phyloP scores from a whole-genome alignment of 164 flowering plant genomes.

The Magnolia officinalis region DNA sequence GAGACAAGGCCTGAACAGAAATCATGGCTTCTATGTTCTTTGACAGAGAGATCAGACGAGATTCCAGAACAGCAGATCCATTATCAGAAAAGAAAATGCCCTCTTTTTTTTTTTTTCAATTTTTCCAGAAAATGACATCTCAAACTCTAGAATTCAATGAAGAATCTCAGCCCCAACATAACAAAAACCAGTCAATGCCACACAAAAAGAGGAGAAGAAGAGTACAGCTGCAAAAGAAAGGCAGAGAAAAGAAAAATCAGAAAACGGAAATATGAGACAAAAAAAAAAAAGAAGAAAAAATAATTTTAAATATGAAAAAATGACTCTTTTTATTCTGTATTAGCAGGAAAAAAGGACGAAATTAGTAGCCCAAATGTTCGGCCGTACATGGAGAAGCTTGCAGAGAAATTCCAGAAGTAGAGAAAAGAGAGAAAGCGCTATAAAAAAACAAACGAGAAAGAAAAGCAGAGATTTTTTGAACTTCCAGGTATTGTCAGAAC shows the following conservation, averaged over 20 bases:
- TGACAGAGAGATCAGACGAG: conserved; percentile 17
- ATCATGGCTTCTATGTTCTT: conserved; percentile 31
- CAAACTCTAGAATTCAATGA: conserved; percentile 32
- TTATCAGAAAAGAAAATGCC: conserved; percentile 44
- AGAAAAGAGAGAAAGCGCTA: conserved; percentile 5
- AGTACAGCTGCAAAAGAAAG: conserved; percentile 5
- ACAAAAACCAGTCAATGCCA: conserved; percentile 12
- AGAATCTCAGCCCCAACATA: conserved; percentile 19
- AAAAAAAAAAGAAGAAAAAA: neutral
- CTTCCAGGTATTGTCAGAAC: neutral
- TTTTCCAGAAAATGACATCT: conserved; percentile 4
- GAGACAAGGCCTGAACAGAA: conserved; percentile 32
- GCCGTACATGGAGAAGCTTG: conserved; percentile 29
- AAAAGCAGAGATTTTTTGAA: neutral
- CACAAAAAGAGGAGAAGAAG: neutral
- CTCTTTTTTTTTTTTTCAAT: neutral
- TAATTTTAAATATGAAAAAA: neutral
- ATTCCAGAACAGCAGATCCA: conserved; percentile 37
- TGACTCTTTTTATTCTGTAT: conserved; percentile 13
- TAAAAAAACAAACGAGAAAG: neutral
- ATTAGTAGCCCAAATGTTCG: conserved; percentile 28
- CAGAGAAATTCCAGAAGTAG: conserved; percentile 21
- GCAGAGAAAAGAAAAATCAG: neutral
- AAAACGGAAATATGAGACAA: neutral
- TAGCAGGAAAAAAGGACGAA: conserved; percentile 30